These are phyloP conservation scores for Solanum neorickii DNA, from an alignment of 257 asterid genomes.

Conservation along the genomic window DNA sequence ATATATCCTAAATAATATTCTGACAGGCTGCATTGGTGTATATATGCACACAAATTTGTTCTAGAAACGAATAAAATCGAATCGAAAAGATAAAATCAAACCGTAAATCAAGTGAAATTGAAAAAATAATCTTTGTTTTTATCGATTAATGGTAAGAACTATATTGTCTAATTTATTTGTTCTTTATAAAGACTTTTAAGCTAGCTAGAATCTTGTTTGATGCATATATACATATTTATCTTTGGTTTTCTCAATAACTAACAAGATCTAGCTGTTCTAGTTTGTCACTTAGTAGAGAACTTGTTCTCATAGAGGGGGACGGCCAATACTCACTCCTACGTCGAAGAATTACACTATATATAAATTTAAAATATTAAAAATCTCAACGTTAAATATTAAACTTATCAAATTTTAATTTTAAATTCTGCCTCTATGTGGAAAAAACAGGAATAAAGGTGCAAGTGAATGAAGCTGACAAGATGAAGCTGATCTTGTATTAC, in stretches of 20 bases:
- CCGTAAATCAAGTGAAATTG: rapidly evolving
- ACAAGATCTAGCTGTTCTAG: not conserved
- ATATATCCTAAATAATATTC: too few relatives aligned
- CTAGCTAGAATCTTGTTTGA: not conserved
- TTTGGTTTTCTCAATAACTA: not conserved
- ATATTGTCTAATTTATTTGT: not conserved
- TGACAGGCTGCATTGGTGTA: not conserved
- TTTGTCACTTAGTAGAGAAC: not conserved
- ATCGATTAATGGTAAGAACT: not conserved
- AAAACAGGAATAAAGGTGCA: not conserved
- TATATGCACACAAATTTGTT: not conserved
- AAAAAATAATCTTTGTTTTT: not conserved
- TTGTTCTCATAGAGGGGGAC: not conserved
- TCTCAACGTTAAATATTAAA: not conserved
- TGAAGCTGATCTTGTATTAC: not conserved
- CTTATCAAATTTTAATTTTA: not conserved
- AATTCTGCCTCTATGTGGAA: not conserved
- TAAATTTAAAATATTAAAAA: not conserved
- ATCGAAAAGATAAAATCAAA: too few relatives aligned
- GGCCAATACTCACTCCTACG: not conserved
- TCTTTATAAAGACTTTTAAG: not conserved
- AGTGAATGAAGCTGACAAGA: not conserved
- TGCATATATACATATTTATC: not conserved
- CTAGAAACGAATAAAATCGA: too few relatives aligned
- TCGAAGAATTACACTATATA: too few relatives aligned